These are phyloP conservation scores for Ganoderma lucidum DNA, from an alignment of 1,284 basidiomycete species.

Conservation along the genomic window DNA sequence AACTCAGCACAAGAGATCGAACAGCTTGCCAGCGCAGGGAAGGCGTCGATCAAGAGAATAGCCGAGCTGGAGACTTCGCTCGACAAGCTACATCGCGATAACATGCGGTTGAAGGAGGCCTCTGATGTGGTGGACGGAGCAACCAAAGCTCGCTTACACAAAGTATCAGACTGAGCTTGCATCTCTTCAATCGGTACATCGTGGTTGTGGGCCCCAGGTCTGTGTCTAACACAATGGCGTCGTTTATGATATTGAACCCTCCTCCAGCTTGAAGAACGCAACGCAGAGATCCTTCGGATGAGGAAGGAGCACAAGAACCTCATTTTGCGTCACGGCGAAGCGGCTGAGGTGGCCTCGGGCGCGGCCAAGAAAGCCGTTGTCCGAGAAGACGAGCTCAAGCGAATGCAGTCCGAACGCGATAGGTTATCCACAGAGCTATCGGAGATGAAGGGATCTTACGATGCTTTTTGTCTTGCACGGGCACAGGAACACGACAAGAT, in stretches of 20 bases:
- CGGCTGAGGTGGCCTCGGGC: background rate
- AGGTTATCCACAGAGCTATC: slow-evolving; percentile 8
- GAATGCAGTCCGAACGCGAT: slow-evolving; percentile 11
- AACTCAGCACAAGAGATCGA: background rate
- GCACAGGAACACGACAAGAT: slow-evolving; percentile 19
- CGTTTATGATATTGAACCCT: background rate
- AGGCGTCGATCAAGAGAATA: slow-evolving; percentile 1
- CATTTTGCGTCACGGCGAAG: slow-evolving; percentile 13
- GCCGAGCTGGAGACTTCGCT: slow-evolving; percentile 7
- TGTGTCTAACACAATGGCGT: background rate
- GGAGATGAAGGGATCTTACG: slow-evolving; percentile 1
- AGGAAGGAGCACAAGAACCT: slow-evolving; percentile 17
- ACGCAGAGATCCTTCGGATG: slow-evolving; percentile 5
- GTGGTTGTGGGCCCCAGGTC: slow-evolving; percentile 8
- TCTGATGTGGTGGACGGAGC: background rate
- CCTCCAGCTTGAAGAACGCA: slow-evolving; percentile 7
- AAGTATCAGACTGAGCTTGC: slow-evolving; percentile 14
- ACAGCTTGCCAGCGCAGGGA: background rate
- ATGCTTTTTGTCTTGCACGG: slow-evolving; percentile 1
- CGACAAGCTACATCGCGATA: background rate
- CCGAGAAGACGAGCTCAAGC: slow-evolving; percentile 6
- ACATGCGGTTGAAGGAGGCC: slow-evolving; percentile 2
- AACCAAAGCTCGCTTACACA: slow-evolving; percentile 7
- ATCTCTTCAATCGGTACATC: slow-evolving; percentile 1
- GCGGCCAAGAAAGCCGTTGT: background rate